Conservation (phyloP, 2,329 filamentous ascomycete genomes). For the Exophiala aquamarina region DNA sequence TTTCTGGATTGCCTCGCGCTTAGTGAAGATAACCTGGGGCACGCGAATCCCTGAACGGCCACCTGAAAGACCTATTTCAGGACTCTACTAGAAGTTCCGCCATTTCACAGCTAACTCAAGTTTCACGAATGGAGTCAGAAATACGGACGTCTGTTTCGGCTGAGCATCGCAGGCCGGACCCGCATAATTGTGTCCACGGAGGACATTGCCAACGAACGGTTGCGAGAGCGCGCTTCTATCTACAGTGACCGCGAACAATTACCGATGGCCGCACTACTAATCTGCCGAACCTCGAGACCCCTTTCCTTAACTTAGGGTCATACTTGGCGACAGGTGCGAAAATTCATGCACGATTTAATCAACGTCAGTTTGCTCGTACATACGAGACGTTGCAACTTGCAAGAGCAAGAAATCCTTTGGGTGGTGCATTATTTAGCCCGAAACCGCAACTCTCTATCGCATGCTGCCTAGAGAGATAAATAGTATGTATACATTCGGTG, state of each 20-base stretch:
- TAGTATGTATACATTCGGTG: no score
- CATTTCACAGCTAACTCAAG: constrained; percentile 41
- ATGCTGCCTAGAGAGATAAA: no score
- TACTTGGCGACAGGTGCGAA: no score
- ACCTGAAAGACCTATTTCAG: no score
- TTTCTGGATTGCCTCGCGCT: no score
- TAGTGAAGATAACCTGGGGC: no score
- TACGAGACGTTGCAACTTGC: no score
- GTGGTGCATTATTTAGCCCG: neutral
- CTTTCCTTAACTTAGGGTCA: constrained; percentile 34
- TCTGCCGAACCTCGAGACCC: constrained; percentile 31
- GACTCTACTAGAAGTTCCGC: constrained; percentile 36
- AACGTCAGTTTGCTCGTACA: no score
- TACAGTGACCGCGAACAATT: constrained; percentile 40
- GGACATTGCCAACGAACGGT: constrained; percentile 43
- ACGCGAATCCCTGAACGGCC: no score
- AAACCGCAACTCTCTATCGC: no score
- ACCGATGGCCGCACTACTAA: constrained; percentile 36
- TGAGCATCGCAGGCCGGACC: constrained; percentile 43
- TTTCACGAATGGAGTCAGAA: constrained; percentile 39
- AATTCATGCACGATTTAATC: no score
- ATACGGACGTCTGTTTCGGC: constrained; percentile 44
- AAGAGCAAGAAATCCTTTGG: neutral
- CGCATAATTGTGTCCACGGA: constrained; percentile 41
- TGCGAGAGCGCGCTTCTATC: constrained; percentile 40